Conservation (phyloP, 176 grass and related monocot species). For the Triticum monococcum region DNA sequence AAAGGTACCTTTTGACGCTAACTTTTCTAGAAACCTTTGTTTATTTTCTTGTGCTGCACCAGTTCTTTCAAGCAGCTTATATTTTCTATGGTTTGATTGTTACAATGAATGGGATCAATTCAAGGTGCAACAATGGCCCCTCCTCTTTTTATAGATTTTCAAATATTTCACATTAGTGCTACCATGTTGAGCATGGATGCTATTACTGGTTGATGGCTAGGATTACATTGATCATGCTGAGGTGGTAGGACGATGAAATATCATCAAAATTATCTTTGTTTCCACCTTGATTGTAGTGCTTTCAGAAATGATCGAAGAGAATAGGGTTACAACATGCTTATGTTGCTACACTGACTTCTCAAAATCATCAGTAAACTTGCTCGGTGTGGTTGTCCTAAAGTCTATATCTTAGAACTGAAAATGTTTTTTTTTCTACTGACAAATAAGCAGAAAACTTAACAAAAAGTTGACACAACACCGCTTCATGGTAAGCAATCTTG, state of each 20-base stretch:
- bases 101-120: background rate
- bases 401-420: background rate
- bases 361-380: background rate
- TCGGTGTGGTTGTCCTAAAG: background rate
- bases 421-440: background rate
- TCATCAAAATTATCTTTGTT: background rate
- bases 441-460: background rate
- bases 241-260: background rate
- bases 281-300: background rate
- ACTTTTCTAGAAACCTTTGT: background rate
- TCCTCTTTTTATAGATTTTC: background rate
- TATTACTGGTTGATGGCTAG: background rate
- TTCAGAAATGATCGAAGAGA: background rate
- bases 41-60: constrained; percentile 14
- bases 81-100: background rate
- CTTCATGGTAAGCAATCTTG: too few relatives aligned
- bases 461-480: background rate
- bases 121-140: background rate
- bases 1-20: constrained; percentile 40
- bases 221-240: background rate
- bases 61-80: background rate
- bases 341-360: background rate
- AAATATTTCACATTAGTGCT: background rate
- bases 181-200: background rate
- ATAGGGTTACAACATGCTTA: background rate